Conservation (phyloP, 2,329 filamentous ascomycete species). For the Arthrobotrys entomopaga region DNA sequence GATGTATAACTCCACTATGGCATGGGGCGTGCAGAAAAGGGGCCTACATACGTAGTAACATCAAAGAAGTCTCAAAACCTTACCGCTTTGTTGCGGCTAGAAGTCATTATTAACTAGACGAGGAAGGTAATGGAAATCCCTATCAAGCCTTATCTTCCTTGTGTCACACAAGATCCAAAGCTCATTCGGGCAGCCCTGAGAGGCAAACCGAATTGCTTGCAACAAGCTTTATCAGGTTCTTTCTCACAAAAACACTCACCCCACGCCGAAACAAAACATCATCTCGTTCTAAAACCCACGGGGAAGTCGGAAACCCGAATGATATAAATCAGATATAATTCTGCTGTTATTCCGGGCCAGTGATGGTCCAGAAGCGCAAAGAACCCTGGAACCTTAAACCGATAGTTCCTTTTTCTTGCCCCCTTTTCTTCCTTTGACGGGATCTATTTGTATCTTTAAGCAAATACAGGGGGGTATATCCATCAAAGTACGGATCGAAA, state of each 20-base stretch:
- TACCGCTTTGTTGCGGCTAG: too few relatives aligned
- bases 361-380: conserved; percentile 27
- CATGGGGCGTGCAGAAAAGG: conserved; percentile 24
- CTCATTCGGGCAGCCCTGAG: conserved; percentile 45
- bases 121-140: conserved; percentile 18
- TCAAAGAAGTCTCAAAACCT: not conserved
- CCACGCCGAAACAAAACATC: too few relatives aligned
- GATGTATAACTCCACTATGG: conserved; percentile 4
- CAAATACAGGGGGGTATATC: not conserved
- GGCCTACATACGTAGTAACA: not conserved
- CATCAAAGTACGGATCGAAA: conserved; percentile 2
- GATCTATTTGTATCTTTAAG: not conserved
- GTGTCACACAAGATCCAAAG: conserved; percentile 54
- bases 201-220: conserved; percentile 33
- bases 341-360: conserved; percentile 22
- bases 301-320: not conserved
- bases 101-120: too few relatives aligned
- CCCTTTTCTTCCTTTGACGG: not conserved
- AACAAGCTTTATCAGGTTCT: conserved; percentile 15
- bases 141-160: conserved; percentile 36
- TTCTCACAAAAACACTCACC: too few relatives aligned
- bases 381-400: not conserved
- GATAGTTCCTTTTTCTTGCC: not conserved
- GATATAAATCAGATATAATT: conserved; percentile 13
- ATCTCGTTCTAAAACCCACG: too few relatives aligned